These are phyloP conservation scores for Fagopyrum homotropicum DNA, from an alignment of 148 eudicot species.

Conservation along the genomic window DNA sequence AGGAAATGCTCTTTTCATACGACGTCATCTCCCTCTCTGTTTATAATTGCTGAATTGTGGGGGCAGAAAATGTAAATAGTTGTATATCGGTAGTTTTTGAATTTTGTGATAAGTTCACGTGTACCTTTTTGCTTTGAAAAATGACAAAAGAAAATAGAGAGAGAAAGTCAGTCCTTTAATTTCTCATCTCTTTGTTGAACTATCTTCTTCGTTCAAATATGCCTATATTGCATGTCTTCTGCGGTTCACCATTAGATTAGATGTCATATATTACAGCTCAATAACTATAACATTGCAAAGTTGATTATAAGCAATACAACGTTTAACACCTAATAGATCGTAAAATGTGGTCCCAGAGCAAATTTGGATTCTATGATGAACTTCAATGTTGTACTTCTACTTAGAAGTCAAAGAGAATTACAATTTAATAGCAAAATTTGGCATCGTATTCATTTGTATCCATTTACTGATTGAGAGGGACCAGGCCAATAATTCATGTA, in stretches of 20 bases:
- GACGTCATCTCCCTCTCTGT: not conserved
- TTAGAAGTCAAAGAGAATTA: not conserved
- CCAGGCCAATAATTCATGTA: not conserved
- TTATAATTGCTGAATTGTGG: not conserved
- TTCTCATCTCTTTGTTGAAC: not conserved
- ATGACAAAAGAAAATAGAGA: not conserved
- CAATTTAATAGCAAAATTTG: not conserved
- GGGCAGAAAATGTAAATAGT: not conserved
- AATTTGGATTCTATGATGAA: not conserved
- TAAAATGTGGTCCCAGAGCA: not conserved
- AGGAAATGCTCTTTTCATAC: conserved; percentile 5
- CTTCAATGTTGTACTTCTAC: not conserved
- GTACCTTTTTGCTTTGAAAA: not conserved
- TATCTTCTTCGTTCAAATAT: not conserved
- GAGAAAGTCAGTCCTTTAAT: not conserved
- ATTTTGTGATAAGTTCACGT: not conserved
- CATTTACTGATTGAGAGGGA: not conserved
- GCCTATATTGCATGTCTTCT: not conserved
- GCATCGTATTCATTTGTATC: not conserved
- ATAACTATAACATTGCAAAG: no score
- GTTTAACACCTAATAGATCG: not conserved
- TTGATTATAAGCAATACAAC: no score
- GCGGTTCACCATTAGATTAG: not conserved
- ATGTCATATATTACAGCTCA: no score
- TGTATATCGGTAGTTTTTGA: not conserved